phyloP scores from a whole-genome alignment of 192 early-diverging fungal species.

The Mortierella alpina region DNA sequence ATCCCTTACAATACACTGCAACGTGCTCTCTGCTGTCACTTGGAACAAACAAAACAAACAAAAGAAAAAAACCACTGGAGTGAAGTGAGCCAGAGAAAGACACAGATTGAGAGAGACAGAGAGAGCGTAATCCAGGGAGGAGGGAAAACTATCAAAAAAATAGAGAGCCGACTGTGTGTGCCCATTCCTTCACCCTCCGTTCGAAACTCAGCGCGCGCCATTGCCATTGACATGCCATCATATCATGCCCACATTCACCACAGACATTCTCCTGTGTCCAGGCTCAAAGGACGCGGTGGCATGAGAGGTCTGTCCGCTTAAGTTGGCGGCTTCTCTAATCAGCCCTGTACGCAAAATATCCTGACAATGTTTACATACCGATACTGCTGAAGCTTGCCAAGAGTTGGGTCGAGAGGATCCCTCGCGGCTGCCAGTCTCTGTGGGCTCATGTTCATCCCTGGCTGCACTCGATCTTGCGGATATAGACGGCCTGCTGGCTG shows the following conservation, averaged over 20 bases:
- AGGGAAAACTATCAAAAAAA: neutral
- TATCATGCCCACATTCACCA: neutral
- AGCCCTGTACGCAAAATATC: too few species aligned
- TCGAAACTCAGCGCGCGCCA: neutral
- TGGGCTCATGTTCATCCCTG: conserved; percentile 6
- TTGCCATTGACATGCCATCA: neutral
- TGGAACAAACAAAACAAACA: neutral
- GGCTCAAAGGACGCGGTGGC: neutral
- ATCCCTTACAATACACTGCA: too few species aligned
- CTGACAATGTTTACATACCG: conserved; percentile 7
- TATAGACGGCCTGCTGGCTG: neutral
- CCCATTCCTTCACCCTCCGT: neutral
- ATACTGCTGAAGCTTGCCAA: conserved; percentile 29
- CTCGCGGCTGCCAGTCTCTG: conserved; percentile 16
- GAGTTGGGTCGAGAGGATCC: conserved; percentile 27
- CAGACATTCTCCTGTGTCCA: neutral
- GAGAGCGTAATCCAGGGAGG: neutral
- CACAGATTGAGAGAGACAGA: conserved; percentile 1
- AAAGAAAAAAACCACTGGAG: neutral
- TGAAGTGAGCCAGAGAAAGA: neutral
- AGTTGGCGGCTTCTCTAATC: neutral
- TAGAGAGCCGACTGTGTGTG: neutral
- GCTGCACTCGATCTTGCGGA: neutral
- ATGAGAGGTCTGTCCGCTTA: neutral
- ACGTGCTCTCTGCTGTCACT: too few species aligned